phyloP scores from a whole-genome alignment of 2,329 filamentous ascomycete species.

The Zarea fungicola region DNA sequence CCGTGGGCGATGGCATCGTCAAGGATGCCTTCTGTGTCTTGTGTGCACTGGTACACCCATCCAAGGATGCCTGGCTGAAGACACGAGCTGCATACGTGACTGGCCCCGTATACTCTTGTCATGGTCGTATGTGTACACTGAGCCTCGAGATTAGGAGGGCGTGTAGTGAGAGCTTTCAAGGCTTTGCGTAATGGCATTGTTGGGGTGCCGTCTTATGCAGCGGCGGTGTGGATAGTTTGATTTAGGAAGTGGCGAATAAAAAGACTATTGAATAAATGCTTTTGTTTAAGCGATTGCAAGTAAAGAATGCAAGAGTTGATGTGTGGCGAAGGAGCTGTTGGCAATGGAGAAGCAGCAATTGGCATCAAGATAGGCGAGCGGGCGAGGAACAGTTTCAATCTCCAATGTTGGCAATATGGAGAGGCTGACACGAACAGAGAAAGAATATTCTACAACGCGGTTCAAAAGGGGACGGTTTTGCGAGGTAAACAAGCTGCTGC shows the following conservation, averaged over 20 bases:
- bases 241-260: neutral
- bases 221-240: no score
- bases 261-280: no score
- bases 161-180: constrained; percentile 1
- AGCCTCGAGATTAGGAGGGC: constrained; percentile 20
- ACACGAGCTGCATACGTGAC: constrained; percentile 55
- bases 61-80: constrained; percentile 50
- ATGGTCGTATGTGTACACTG: constrained; percentile 65
- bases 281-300: neutral
- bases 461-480: neutral
- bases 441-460: neutral
- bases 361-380: constrained; percentile 5
- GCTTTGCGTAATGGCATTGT: constrained; percentile 8
- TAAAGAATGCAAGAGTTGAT: constrained; percentile 9
- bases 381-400: neutral
- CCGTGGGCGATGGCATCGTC: constrained; percentile 24
- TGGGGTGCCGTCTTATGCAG: no score
- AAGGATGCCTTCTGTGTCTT: constrained; percentile 50
- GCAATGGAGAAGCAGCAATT: constrained; percentile 4
- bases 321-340: neutral
- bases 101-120: constrained; percentile 55
- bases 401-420: no score
- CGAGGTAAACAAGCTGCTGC: neutral
- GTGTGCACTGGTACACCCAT: constrained; percentile 69
- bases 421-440: neutral